These are phyloP conservation scores for Tranzscheliella williamsii DNA, from an alignment of 1,284 basidiomycete genomes.

Conservation along the genomic window DNA sequence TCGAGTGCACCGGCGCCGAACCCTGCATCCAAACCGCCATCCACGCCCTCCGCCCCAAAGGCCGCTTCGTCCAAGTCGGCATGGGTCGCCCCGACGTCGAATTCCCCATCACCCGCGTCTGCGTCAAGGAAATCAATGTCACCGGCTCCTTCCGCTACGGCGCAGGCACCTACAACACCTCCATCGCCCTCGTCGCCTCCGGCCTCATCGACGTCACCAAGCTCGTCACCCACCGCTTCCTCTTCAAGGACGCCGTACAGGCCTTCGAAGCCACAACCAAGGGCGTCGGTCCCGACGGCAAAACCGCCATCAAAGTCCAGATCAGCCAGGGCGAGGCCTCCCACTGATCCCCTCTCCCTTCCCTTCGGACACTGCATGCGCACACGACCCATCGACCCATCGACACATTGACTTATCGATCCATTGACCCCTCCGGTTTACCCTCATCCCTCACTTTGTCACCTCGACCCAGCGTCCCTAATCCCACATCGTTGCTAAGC, in stretches of 20 bases:
- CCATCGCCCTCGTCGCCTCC: slow-evolving; percentile 66
- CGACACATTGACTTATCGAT: too few relatives aligned
- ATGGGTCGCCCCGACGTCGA: slow-evolving; percentile 62
- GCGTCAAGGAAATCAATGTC: slow-evolving; percentile 44
- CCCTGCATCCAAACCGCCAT: slow-evolving; percentile 58
- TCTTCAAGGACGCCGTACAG: slow-evolving; percentile 64
- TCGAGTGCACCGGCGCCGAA: slow-evolving; percentile 67
- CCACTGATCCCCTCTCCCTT: too few relatives aligned
- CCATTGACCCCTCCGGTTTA: too few relatives aligned
- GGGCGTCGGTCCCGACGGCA: slow-evolving; percentile 73
- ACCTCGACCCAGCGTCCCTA: too few relatives aligned
- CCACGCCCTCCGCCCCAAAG: slow-evolving; percentile 41
- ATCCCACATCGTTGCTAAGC: too few relatives aligned
- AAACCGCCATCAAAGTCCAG: slow-evolving; percentile 65
- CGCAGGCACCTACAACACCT: slow-evolving; percentile 71
- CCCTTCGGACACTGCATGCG: too few relatives aligned
- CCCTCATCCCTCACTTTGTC: too few relatives aligned
- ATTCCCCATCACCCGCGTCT: slow-evolving; percentile 63
- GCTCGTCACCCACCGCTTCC: slow-evolving; percentile 67
- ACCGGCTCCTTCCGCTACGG: slow-evolving; percentile 77
- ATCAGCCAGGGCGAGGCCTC: slow-evolving; percentile 56
- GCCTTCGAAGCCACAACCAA: slow-evolving; percentile 66
- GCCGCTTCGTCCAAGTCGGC: slow-evolving; percentile 66
- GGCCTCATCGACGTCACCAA: slow-evolving; percentile 66
- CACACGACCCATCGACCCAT: too few relatives aligned